Evolutionary conservation across 1,284 basidiomycete species (phyloP), one percentile per base, ranked within the genome.

Genomic region (Filobasidium uniguttulatum): DNA sequence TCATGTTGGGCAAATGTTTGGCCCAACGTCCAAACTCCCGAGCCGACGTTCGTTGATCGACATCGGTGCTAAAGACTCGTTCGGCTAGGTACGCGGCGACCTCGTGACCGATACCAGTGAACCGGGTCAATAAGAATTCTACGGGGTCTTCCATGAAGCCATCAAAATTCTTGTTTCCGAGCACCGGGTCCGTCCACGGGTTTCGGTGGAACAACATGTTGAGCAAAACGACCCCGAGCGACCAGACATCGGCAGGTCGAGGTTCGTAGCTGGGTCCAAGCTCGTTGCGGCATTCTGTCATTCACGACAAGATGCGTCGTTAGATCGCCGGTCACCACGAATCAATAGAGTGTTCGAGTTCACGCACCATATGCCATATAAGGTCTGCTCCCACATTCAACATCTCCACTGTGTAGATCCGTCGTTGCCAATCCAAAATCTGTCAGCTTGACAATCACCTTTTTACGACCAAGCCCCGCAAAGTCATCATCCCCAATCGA

Each of bases 161-260:
- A 57, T 80, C 77, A 69, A 97, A 99, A 36, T 89, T 89, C 26
- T 77, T 56, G 54, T 77, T 69, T 57, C 71, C 82, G 80, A 59
- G 77, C 74, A 67, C 80, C 76, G 94, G 93, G 66, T 98, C 94
- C 44, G 85, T 85, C 89, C 94, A 99, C 17, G 93, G 93, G 69
- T 94, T 97, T 68, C 81, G 86, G 69, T 98, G 93, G 73, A 96
- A 99, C 66, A 98, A 76, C 82, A 98, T 87, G 70, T 98, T 98
- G 75, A 98, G 87, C 59, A 98, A 79, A 54, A 98, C 93, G 64
- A 98, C 93, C 53, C 93, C 94, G 57, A 98, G 77, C 25, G 91
- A 97, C 93, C 93, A 98, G 49, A 97, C 87, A 70, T 98, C 93
- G 54, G 94, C 93, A 55, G 88, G 86, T 59, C 83, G 83, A 50